These are phyloP conservation scores for Paraleonurus japonicus DNA, from an alignment of 257 asterid genomes.

Conservation along the genomic window DNA sequence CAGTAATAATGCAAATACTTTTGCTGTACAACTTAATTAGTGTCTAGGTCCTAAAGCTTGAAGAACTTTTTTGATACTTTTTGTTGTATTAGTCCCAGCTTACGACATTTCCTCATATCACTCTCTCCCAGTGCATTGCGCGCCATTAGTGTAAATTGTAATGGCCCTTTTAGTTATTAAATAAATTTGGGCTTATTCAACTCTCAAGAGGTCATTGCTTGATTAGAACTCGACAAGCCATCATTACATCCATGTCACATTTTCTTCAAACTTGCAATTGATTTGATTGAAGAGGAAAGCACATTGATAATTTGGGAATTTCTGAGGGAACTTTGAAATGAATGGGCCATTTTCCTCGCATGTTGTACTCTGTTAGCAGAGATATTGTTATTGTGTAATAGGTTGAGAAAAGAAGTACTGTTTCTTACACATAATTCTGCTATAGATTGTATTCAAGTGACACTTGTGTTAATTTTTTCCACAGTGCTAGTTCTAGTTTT, in stretches of 20 bases:
- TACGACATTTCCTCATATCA: background rate
- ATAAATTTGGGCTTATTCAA: background rate
- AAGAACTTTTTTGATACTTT: background rate
- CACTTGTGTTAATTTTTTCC: too few species aligned
- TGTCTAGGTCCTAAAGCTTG: background rate
- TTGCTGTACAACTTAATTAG: background rate
- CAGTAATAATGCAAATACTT: slow-evolving; percentile 5
- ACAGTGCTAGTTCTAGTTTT: too few species aligned
- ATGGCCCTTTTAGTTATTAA: background rate
- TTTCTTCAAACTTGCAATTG: too few species aligned
- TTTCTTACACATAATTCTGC: background rate
- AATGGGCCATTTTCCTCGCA: too few species aligned
- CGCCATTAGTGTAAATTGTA: background rate
- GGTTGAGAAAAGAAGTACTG: background rate
- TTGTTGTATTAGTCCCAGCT: background rate
- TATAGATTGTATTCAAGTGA: background rate
- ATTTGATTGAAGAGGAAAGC: too few species aligned
- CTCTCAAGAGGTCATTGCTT: background rate
- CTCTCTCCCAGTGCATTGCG: background rate
- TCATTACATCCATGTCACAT: background rate
- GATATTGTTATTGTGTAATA: too few species aligned
- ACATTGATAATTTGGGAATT: too few species aligned
- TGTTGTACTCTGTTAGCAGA: too few species aligned
- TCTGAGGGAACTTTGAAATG: too few species aligned
- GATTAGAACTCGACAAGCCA: background rate